Conservation (phyloP, 106 monocot species). For the Allium cepa region DNA sequence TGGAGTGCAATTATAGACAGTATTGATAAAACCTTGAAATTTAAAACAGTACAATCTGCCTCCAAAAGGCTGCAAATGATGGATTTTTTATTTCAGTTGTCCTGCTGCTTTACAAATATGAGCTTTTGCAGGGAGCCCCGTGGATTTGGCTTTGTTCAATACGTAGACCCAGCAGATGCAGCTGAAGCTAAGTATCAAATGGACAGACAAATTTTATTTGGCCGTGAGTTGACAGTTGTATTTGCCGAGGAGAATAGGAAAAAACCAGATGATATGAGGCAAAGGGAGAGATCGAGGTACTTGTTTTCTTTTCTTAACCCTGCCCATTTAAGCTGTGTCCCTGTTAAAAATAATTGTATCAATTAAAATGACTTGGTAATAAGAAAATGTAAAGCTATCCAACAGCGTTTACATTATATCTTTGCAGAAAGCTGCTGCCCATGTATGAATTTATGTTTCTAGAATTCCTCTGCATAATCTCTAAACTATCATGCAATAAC, state of each 20-base stretch:
- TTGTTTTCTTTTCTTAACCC: too few species aligned
- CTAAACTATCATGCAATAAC: too few species aligned
- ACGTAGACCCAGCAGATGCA: slow-evolving; percentile 77
- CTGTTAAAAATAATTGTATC: too few species aligned
- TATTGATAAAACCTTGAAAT: background rate
- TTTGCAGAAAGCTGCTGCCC: too few species aligned
- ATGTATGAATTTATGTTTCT: too few species aligned
- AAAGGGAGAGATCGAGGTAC: slow-evolving; percentile 76
- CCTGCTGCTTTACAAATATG: background rate
- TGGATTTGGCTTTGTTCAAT: slow-evolving; percentile 97
- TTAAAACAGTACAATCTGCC: background rate
- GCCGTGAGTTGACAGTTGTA: slow-evolving; percentile 87
- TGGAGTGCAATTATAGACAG: too few species aligned
- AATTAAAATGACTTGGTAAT: too few species aligned
- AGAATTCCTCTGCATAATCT: too few species aligned
- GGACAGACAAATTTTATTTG: slow-evolving; percentile 87
- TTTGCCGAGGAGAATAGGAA: slow-evolving; percentile 98
- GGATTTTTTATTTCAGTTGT: background rate
- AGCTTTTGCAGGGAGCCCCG: slow-evolving; percentile 67
- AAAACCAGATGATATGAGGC: slow-evolving; percentile 83
- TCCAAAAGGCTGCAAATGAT: background rate
- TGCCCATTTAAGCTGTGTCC: too few species aligned
- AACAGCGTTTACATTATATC: too few species aligned
- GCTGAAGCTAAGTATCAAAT: slow-evolving; percentile 93
- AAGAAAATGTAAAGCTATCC: too few species aligned